phyloP scores from a whole-genome alignment of 2,329 filamentous ascomycete genomes.

The Pseudonectria foliicola region DNA sequence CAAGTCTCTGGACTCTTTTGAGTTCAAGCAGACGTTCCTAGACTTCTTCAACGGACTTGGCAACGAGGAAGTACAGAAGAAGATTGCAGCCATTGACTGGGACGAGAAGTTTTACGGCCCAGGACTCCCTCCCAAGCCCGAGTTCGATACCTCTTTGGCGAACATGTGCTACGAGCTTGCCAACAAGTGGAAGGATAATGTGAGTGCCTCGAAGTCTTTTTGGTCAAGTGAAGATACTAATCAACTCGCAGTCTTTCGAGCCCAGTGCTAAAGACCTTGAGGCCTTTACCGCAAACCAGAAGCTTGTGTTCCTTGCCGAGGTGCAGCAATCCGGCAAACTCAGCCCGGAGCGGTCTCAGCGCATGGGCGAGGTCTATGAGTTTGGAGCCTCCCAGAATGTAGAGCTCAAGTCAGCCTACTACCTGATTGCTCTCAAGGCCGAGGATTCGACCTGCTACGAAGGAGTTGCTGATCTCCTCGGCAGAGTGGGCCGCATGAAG shows the following conservation, averaged over 20 bases:
- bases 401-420: slow-evolving; percentile 76
- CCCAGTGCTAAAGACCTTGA: slow-evolving; percentile 64
- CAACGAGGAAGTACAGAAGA: slow-evolving; percentile 56
- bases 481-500: slow-evolving; percentile 89
- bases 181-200: slow-evolving; percentile 66
- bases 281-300: slow-evolving; percentile 76
- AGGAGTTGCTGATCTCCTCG: slow-evolving; percentile 67
- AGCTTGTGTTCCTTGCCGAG: slow-evolving; percentile 81
- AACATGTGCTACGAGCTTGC: slow-evolving; percentile 80
- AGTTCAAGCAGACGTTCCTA: slow-evolving; percentile 84
- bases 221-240: slow-evolving; percentile 9
- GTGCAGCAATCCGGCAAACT: slow-evolving; percentile 61
- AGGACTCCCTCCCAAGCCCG: slow-evolving; percentile 81
- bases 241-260: slow-evolving; percentile 44
- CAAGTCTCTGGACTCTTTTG: slow-evolving; percentile 85
- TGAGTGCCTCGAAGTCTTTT: slow-evolving; percentile 33
- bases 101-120: slow-evolving; percentile 82
- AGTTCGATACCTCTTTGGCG: slow-evolving; percentile 82
- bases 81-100: slow-evolving; percentile 76
- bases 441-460: slow-evolving; percentile 62
- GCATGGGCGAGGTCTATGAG: slow-evolving; percentile 69
- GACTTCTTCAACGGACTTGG: slow-evolving; percentile 67
- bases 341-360: slow-evolving; percentile 55
- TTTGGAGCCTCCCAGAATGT: slow-evolving; percentile 73
- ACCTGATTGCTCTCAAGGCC: slow-evolving; percentile 69